Base-by-base conservation (phyloP, 805 yeast genomes). In the Nematodospora valgi region DNA sequence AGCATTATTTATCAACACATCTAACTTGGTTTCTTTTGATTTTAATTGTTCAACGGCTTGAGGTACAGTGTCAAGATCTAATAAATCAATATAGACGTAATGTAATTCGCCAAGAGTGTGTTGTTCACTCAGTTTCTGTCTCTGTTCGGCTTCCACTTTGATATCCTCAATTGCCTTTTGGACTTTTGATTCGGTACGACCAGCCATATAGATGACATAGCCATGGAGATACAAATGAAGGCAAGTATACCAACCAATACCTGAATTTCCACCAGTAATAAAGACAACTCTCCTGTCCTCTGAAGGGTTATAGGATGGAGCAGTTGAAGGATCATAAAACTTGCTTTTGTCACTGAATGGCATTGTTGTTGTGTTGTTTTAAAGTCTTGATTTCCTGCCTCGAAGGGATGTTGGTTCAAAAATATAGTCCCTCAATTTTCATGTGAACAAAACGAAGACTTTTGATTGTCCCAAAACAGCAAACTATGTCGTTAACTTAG, bases 81-180 rank as follows among this genome's bases (percentile, higher is more conserved):
- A 47, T 37, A 84, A 59, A 53, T 84, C 89, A 36, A 78, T 47
- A 34, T 77, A 73, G 9, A 82, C 43, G 40, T 62, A 73, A 35
- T 64, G 59, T 14, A 83, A 53, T 33, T 70, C 70, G 0, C 89
- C 88, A 15, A 74, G 44, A 27, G 39, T 51, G 16, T 29, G 24
- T 44, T 42, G 40, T 42, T 44, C 30, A 39, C 40, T 29, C 5
- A 38, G 22, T 11, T 32, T 30, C 4, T 23, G 26, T 36, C 70
- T 47, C 8, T 33, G 38, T 6, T 43, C 37, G 2, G 70, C 70
- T 40, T 65, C 70, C 2, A 25, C 24, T 32, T 56, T 47, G 17
- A 66, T 59, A 3, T 52, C 63, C 6, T 44, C 50, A 25, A 65
- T 57, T 3, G 70, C 69, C 33, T 49, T 48, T 7, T 30, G n/a